These are phyloP conservation scores for Citrus sp. DNA, from an alignment of 345 rosid species.

Conservation along the genomic window DNA sequence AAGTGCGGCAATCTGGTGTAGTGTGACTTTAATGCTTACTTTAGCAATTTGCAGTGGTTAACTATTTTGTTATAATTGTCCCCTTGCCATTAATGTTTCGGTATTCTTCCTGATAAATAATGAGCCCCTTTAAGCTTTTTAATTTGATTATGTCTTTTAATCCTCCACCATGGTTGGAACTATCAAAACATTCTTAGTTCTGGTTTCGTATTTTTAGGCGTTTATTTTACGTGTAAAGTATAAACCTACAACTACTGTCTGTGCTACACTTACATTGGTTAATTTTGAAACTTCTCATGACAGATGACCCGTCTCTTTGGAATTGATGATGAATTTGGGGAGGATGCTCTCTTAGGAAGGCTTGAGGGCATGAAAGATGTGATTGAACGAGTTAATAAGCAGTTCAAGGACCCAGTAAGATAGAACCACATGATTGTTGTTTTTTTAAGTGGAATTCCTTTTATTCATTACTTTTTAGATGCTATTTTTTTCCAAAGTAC, in stretches of 20 bases:
- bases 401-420: conserved; percentile 94
- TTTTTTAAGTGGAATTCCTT: neutral
- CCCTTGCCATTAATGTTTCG: neutral
- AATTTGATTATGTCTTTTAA: neutral
- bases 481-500: neutral
- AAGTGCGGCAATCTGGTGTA: neutral
- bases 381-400: conserved; percentile 93
- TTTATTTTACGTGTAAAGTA: neutral
- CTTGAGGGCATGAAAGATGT: conserved; percentile 99
- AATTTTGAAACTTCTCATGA: neutral
- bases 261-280: neutral
- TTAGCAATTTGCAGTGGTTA: neutral
- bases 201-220: neutral
- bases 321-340: conserved; percentile 78
- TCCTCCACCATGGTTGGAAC: neutral
- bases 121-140: neutral
- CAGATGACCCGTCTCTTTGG: neutral
- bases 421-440: neutral
- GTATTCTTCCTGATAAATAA: too few species aligned
- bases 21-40: neutral
- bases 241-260: neutral
- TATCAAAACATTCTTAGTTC: too few species aligned
- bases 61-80: neutral
- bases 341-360: conserved; percentile 95
- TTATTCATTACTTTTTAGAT: neutral